These are phyloP conservation scores for Globisporangium mamillatum DNA, from an alignment of 352 stramenopile genomes.

Conservation along the genomic window DNA sequence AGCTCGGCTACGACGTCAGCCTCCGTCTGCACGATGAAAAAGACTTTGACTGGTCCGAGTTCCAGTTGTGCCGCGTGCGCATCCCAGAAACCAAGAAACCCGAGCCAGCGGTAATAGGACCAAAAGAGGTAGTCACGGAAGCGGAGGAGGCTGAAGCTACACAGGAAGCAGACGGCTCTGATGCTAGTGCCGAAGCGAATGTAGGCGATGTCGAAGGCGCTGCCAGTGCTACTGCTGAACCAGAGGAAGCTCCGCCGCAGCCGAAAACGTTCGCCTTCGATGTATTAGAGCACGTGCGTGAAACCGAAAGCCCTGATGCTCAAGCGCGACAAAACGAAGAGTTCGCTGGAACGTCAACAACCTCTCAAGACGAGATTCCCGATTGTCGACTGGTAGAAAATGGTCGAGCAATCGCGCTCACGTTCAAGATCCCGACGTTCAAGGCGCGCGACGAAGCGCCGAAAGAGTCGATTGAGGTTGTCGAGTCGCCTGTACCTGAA, in stretches of 20 bases:
- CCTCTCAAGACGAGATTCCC: background rate
- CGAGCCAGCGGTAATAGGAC: background rate
- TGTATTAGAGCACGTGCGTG: conserved; percentile 15
- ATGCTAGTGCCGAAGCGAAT: conserved; percentile 5
- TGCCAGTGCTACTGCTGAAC: background rate
- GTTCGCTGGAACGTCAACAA: background rate
- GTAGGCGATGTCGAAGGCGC: background rate
- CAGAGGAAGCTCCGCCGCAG: background rate
- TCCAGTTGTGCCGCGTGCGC: conserved; percentile 41
- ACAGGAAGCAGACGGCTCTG: background rate
- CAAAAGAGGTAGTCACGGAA: background rate
- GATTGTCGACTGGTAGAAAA: conserved; percentile 13
- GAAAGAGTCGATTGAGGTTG: conserved; percentile 9
- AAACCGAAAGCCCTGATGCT: conserved; percentile 1
- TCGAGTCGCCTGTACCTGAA: background rate
- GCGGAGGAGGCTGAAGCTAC: background rate
- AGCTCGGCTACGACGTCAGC: conserved; percentile 47
- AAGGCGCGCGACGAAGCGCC: conserved; percentile 12
- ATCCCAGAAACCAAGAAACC: conserved; percentile 28
- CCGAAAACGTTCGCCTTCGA: conserved; percentile 25
- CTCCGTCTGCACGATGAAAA: conserved; percentile 51
- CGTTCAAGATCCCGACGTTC: conserved; percentile 21
- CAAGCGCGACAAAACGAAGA: conserved; percentile 4
- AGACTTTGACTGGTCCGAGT: conserved; percentile 54
- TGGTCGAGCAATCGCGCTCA: conserved; percentile 17